These are phyloP conservation scores for Colletotrichum zoysiae DNA, from an alignment of 2,329 filamentous ascomycete genomes.

Conservation along the genomic window DNA sequence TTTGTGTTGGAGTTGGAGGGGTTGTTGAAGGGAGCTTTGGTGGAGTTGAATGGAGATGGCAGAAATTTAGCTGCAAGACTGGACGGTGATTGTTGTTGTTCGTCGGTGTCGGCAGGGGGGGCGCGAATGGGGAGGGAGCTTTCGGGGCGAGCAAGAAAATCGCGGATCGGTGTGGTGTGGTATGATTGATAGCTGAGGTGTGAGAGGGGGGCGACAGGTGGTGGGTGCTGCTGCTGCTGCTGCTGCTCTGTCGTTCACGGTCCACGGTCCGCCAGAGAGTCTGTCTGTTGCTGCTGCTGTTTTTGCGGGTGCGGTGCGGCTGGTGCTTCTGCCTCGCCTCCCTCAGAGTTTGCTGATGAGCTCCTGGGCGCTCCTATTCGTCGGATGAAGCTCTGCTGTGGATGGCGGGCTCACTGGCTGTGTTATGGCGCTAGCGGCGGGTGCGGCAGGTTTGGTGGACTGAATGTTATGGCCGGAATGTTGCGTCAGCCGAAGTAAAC, in stretches of 20 bases:
- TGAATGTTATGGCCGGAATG: constrained; percentile 40
- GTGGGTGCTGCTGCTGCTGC: constrained; percentile 19
- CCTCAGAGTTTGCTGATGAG: constrained; percentile 38
- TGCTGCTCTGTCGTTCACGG: constrained; percentile 28
- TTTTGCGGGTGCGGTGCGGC: neutral
- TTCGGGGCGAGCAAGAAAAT: constrained; percentile 13
- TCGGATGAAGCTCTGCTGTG: constrained; percentile 30
- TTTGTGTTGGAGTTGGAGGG: constrained; percentile 35
- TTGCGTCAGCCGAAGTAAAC: constrained; percentile 33
- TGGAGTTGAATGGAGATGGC: constrained; percentile 42
- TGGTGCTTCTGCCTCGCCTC: constrained; percentile 11
- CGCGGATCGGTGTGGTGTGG: constrained; percentile 26
- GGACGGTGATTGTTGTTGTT: constrained; percentile 41
- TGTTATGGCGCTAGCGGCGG: constrained; percentile 42
- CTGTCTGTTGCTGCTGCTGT: constrained; percentile 8
- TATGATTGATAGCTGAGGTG: constrained; percentile 10
- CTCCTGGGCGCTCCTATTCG: constrained; percentile 25
- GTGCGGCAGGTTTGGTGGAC: constrained; percentile 31
- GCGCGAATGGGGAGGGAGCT: constrained; percentile 39
- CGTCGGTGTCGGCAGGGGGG: constrained; percentile 37
- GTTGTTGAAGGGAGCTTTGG: constrained; percentile 41
- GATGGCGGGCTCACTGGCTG: constrained; percentile 14
- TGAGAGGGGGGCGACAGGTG: neutral
- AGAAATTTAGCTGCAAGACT: constrained; percentile 41
- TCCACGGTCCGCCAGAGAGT: constrained; percentile 6